These are phyloP conservation scores for Ophiobolus disseminans DNA, from an alignment of 2,329 filamentous ascomycete species.

Conservation along the genomic window DNA sequence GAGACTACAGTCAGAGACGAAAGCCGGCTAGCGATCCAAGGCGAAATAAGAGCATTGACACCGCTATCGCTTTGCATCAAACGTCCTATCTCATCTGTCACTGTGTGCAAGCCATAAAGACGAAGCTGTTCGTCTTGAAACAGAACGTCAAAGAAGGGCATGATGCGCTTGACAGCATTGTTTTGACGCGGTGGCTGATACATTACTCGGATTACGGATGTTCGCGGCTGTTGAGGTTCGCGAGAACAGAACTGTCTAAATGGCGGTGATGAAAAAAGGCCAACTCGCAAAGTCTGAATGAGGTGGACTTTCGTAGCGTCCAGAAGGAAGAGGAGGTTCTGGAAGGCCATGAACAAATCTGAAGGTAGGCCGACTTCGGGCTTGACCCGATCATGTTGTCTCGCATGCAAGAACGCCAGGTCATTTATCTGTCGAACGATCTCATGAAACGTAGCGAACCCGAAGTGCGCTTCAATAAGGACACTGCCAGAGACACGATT, in stretches of 20 bases:
- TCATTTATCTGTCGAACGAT: conserved; percentile 16
- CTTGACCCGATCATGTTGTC: conserved; percentile 9
- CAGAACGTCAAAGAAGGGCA: conserved; percentile 15
- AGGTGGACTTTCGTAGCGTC: conserved; percentile 9
- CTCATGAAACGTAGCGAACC: conserved; percentile 21
- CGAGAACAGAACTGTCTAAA: conserved; percentile 16
- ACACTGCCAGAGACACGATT: conserved; percentile 19
- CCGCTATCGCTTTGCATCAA: conserved; percentile 50
- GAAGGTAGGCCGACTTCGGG: conserved; percentile 11
- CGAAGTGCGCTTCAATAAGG: conserved; percentile 13
- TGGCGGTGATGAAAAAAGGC: conserved; percentile 15
- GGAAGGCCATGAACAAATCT: conserved; percentile 19
- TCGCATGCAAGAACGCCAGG: conserved; percentile 8
- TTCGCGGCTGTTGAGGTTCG: conserved; percentile 11
- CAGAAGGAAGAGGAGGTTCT: conserved; percentile 16
- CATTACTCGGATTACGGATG: conserved; percentile 8
- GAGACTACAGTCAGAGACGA: conserved; percentile 56
- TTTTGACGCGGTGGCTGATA: conserved; percentile 9
- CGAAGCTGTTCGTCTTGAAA: conserved; percentile 8
- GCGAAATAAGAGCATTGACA: conserved; percentile 50
- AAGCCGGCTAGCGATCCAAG: conserved; percentile 47
- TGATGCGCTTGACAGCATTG: conserved; percentile 11
- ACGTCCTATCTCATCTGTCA: conserved; percentile 60
- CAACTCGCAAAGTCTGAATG: conserved; percentile 10
- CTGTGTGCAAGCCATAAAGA: conserved; percentile 31